Percentiles rank a stretch among this genome's conserved stretches.
These are phyloP conservation scores for Spiromastix sp. DNA, from an alignment of 2,329 filamentous ascomycete species.

Conservation along the genomic window DNA sequence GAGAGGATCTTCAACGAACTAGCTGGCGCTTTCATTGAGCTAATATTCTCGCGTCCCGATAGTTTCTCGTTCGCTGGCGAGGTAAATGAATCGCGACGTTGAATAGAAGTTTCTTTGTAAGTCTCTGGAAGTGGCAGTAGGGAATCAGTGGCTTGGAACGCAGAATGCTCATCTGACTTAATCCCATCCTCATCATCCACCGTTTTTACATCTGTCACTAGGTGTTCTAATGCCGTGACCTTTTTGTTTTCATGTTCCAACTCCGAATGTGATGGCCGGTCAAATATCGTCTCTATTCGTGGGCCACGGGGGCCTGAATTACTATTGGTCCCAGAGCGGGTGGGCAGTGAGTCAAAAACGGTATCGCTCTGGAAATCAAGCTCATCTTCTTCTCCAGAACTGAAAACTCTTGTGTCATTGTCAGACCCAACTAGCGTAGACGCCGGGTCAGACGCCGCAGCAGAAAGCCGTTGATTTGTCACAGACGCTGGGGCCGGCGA, in stretches of 20 bases:
- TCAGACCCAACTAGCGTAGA: constrained; percentile 53
- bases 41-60: too few relatives aligned
- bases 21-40: too few relatives aligned
- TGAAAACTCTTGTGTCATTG: constrained; percentile 46
- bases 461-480: constrained; percentile 41
- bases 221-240: constrained; percentile 30
- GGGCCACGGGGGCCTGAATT: constrained; percentile 44
- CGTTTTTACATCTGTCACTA: not conserved
- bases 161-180: too few relatives aligned
- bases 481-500: not conserved
- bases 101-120: too few relatives aligned
- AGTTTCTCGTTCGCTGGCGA: too few relatives aligned
- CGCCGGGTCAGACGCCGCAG: constrained; percentile 47
- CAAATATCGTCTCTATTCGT: constrained; percentile 54
- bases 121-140: too few relatives aligned
- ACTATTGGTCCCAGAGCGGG: constrained; percentile 44
- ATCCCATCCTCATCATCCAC: too few relatives aligned
- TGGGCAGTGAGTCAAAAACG: constrained; percentile 53
- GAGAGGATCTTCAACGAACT: too few relatives aligned
- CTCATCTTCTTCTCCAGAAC: constrained; percentile 51
- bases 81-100: too few relatives aligned
- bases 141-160: too few relatives aligned
- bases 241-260: constrained; percentile 35
- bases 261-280: constrained; percentile 37
- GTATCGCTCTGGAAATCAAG: constrained; percentile 52